A percentile compares a stretch with the other conserved stretches of the same genome.
Evolutionary conservation across 495 filamentous ascomycete species (phyloP).

Genomic region (Lepidopterella palustris): DNA sequence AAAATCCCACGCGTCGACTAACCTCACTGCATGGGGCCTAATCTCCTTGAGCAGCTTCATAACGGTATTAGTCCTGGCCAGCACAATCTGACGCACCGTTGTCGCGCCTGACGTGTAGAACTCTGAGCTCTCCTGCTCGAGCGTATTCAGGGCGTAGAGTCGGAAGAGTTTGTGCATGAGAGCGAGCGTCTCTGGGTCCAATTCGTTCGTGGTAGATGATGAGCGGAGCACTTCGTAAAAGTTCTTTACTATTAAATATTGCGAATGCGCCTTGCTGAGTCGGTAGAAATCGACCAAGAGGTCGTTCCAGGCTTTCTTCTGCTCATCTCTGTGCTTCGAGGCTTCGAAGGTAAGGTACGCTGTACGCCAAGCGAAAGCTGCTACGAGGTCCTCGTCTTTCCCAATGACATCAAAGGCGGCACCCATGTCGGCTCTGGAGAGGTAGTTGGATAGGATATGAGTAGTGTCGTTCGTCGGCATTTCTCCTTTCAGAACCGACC

Average conservation of each 20-base stretch:
- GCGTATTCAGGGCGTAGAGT: constrained; percentile 57
- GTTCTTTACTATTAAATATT: constrained; percentile 64
- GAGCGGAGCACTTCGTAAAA: constrained; percentile 61
- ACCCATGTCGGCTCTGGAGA: constrained; percentile 55
- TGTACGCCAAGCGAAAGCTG: constrained; percentile 63
- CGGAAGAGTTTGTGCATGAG: constrained; percentile 59
- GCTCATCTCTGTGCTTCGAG: constrained; percentile 61
- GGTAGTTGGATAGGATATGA: constrained; percentile 52
- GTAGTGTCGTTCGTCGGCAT: constrained; percentile 52
- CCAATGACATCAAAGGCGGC: constrained; percentile 62
- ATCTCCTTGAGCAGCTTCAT: constrained; percentile 61
- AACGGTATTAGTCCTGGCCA: constrained; percentile 53
- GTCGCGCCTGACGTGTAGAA: constrained; percentile 60
- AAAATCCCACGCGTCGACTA: constrained; percentile 63
- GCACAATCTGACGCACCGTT: constrained; percentile 58
- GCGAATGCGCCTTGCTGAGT: constrained; percentile 59
- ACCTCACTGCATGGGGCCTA: constrained; percentile 56
- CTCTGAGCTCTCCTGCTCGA: constrained; percentile 58
- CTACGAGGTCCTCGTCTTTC: constrained; percentile 56
- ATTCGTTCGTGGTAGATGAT: constrained; percentile 38
- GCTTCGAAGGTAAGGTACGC: constrained; percentile 66
- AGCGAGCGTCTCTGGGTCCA: constrained; percentile 47
- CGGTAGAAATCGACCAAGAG: constrained; percentile 69
- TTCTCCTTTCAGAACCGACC: constrained; percentile 53
- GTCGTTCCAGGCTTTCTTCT: constrained; percentile 64